Base-by-base conservation (phyloP, 192 early-diverging fungal species). In the Polychytrium aggregatum region DNA sequence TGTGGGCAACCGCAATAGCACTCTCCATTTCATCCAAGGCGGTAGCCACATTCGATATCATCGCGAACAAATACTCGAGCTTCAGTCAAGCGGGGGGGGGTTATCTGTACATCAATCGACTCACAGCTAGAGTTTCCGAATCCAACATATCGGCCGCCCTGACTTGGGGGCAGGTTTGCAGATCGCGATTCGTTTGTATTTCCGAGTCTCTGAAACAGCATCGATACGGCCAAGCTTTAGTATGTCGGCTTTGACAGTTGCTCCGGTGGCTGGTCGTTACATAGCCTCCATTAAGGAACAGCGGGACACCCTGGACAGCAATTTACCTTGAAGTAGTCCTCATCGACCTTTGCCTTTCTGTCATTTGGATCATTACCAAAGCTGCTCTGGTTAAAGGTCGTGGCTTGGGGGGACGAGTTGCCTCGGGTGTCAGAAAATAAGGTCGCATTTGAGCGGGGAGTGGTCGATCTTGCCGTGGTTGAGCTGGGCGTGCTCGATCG, bases 211-310 rank as follows among this genome's bases (percentile, higher is more conserved):
- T 70, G 28, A 48, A 74, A 74, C 60, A 85, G 93, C 63, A 48
- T 93, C 90, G 50, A 90, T 92, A 27, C 68, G 65, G 43, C 67
- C 55, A 56, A 83, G 82, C 35, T 84, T 60, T 46, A 53, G 60
- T 46, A 36, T 58, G 40, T 46, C 41, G 46, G 60, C 44, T 34
- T 58, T 45, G 33, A n/a, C n/a, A n/a, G n/a, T n/a, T n/a, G n/a
- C n/a, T n/a, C n/a, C n/a, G 45, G 48, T 36, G 25, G 50, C 51
- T 52, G 62, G 26, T 22, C 38, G 42, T 3, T 42, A 53, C 27
- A 24, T 44, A 20, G 20, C 51, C 35, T 43, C 18, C 16, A 36
- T 33, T 36, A 45, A 38, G 17, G 25, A 24, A 13, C 44, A 26
- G 17, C 49, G 41, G 2, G 63, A 40, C 25, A 53, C 60, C 20